These are phyloP conservation scores for Isoetes taiwanensis DNA, from an alignment of 75 land plant genomes.

Conservation along the genomic window DNA sequence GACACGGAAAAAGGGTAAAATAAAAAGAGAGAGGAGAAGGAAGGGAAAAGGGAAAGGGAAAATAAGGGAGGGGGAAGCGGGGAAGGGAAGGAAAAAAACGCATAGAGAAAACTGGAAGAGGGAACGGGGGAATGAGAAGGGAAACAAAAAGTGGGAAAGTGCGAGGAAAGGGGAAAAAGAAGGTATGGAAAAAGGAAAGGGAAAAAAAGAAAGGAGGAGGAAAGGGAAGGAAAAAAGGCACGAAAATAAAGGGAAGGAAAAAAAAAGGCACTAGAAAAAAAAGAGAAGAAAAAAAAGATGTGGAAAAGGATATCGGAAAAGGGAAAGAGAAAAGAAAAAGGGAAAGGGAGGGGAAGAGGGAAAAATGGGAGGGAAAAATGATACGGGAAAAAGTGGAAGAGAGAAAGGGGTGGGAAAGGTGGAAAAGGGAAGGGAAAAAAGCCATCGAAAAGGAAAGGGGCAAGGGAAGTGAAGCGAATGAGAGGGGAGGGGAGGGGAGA, in stretches of 20 bases:
- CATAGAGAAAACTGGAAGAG: background rate
- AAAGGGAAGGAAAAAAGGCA: background rate
- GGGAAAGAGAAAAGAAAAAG: no score
- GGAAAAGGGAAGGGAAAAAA: no score
- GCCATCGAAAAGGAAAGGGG: no score
- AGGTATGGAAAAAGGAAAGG: background rate
- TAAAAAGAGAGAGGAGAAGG: background rate
- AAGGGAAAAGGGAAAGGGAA: background rate
- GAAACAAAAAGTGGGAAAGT: background rate
- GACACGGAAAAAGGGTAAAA: background rate
- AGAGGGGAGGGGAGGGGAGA: no score
- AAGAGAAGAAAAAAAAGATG: no score
- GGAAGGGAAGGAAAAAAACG: background rate
- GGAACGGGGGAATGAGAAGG: background rate
- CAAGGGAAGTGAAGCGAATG: no score
- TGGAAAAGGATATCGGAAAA: no score
- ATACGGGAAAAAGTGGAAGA: no score
- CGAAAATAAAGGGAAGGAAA: background rate
- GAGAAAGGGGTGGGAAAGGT: no score
- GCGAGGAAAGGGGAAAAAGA: slow-evolving; percentile 5
- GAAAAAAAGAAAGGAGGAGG: background rate
- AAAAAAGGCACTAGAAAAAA: background rate
- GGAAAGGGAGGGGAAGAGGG: no score
- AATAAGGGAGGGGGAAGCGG: background rate
- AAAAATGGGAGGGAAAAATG: no score